Evolutionary conservation across 148 eudicot genomes (phyloP).

Genomic region (Rhododendron ovatum): DNA sequence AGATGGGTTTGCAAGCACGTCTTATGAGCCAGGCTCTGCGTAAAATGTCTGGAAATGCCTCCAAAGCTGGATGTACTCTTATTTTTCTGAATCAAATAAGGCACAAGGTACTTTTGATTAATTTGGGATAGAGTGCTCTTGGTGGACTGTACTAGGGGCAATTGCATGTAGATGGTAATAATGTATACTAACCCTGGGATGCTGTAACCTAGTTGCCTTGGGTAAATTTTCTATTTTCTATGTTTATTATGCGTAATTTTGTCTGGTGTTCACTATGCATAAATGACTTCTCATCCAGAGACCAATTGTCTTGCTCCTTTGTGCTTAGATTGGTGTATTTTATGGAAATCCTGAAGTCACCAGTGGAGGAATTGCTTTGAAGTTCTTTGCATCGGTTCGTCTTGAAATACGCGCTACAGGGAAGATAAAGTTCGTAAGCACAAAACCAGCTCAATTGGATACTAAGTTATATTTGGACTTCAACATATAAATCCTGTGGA

Average conservation of each 20-base stretch:
- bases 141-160: not conserved
- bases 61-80: slow-evolving; percentile 98
- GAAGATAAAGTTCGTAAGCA: slow-evolving; percentile 93
- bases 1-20: slow-evolving; percentile 97
- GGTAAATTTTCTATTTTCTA: not conserved
- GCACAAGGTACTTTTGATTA: slow-evolving; percentile 54
- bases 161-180: not conserved
- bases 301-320: slow-evolving; percentile 13
- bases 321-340: slow-evolving; percentile 76
- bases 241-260: not conserved
- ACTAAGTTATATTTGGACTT: not conserved
- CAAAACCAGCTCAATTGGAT: slow-evolving; percentile 13
- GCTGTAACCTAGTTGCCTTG: not conserved
- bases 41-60: slow-evolving; percentile 98
- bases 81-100: slow-evolving; percentile 92
- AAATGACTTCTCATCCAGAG: not conserved
- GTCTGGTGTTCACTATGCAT: not conserved
- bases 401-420: slow-evolving; percentile 92
- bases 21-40: slow-evolving; percentile 98
- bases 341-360: slow-evolving; percentile 99
- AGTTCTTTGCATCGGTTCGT: slow-evolving; percentile 95
- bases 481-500: not conserved
- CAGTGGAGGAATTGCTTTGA: slow-evolving; percentile 97
- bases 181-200: not conserved
- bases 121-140: not conserved